Base-by-base conservation (phyloP, 2,329 filamentous ascomycete genomes). In the Aspergillus sp. region DNA sequence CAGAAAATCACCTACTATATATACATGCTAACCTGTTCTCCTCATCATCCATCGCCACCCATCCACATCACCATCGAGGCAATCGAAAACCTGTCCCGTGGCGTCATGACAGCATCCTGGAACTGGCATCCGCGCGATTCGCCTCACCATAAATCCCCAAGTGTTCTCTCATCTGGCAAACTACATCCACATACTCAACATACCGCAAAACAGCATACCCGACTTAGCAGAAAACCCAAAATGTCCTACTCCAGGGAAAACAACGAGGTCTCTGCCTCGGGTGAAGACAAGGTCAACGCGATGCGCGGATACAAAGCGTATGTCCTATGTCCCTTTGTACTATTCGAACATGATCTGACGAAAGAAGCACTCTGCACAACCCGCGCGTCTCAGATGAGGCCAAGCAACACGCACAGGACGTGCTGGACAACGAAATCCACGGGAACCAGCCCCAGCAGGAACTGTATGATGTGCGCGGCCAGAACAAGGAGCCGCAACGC, bases 321-420 rank as follows among this genome's bases (percentile, higher is more conserved):
- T 39, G 42, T 26, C 15, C 15, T 8, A 13, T 17, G 22, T 6
- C 7, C 14, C 14, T 29, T 2, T 5, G 22, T n/a, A 10, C 12
- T 19, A 22, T 11, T 20, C 2, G n/a, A 7, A 12, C 4, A 11
- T 19, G 10, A 24, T 24, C n/a, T 25, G 28, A 29, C 12, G 29
- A 25, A 4, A 29, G 4, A 15, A 30, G 48, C 7, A 32, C 37
- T 2, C 26, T 39, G 2, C 34, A 40, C 15, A 48, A 47, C n/a
- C 43, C 46, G 7, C 41, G 45, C 4, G 36, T 47, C 10, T 51
- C 47, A 1, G 34, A 45, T 6, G 36, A 40, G 15, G 45, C 46
- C 20, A 53, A 55, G 39, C 10, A 44, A n/a, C 35, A 51, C 25
- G 50, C 51, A 2, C 19, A 42, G 24, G 41, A 50, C 13, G 31